Percentiles rank a stretch among this genome's conserved stretches.
These are phyloP conservation scores for Ambispora gerdemannii DNA, from an alignment of 192 early-diverging fungal species.

Conservation along the genomic window DNA sequence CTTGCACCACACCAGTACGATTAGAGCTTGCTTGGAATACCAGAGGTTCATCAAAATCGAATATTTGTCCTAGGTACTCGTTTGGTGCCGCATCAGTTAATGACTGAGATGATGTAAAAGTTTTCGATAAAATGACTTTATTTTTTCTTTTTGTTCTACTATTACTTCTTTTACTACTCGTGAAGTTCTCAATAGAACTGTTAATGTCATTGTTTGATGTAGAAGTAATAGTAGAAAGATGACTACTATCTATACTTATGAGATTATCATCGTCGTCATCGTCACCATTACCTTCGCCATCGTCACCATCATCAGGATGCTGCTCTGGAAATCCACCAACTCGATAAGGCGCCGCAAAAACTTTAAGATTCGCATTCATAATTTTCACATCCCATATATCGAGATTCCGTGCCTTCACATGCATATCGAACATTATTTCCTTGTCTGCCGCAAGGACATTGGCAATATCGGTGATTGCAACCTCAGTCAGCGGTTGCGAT, in stretches of 20 bases:
- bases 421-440: constrained; percentile 65
- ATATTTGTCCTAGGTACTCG: constrained; percentile 25
- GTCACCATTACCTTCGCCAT: constrained; percentile 9
- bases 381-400: constrained; percentile 59
- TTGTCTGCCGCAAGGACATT: constrained; percentile 65
- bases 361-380: constrained; percentile 52
- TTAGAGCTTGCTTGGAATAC: constrained; percentile 26
- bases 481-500: constrained; percentile 45
- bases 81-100: constrained; percentile 9
- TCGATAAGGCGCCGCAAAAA: constrained; percentile 58
- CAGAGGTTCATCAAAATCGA: constrained; percentile 26
- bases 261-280: neutral
- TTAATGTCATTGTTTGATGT: too few species aligned
- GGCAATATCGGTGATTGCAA: constrained; percentile 47
- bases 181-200: too few species aligned
- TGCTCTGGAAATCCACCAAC: constrained; percentile 34
- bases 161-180: too few species aligned
- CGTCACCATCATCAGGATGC: too few species aligned
- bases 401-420: constrained; percentile 54
- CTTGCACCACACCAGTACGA: neutral
- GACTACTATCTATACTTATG: too few species aligned
- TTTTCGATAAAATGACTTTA: too few species aligned
- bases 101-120: too few species aligned
- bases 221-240: too few species aligned
- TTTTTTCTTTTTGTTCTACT: too few species aligned